Evolutionary conservation across 306 rosid genomes (phyloP).

Genomic region (Cicer judaicum): DNA sequence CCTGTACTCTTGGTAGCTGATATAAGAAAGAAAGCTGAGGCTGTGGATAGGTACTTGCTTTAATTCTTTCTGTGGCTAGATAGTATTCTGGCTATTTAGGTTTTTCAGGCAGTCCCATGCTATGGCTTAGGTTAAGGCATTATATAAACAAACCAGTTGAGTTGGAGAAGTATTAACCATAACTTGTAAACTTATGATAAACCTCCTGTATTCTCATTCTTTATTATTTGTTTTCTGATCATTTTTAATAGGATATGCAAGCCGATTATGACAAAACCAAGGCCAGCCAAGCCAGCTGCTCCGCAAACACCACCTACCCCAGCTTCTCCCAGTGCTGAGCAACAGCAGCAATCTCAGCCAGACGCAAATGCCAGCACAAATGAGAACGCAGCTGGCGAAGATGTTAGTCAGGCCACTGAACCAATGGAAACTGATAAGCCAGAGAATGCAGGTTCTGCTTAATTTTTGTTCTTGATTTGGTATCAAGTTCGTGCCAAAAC

Average conservation of each 20-base stretch:
- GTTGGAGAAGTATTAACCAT: neutral
- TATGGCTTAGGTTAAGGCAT: neutral
- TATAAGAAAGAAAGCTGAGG: slow-evolving; percentile 81
- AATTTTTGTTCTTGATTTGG: slow-evolving; percentile 44
- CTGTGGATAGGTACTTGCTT: slow-evolving; percentile 71
- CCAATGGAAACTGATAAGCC: slow-evolving; percentile 85
- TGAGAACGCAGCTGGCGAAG: slow-evolving; percentile 39
- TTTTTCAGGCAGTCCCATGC: neutral
- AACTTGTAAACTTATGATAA: neutral
- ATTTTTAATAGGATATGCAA: slow-evolving; percentile 68
- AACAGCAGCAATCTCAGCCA: slow-evolving; percentile 43
- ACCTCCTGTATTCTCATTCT: too few relatives aligned
- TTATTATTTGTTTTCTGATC: too few relatives aligned
- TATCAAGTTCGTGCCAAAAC: slow-evolving; percentile 32
- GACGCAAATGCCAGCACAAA: slow-evolving; percentile 27
- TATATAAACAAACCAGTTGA: neutral
- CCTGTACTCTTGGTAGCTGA: slow-evolving; percentile 81
- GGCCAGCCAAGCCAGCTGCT: slow-evolving; percentile 71
- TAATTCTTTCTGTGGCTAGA: neutral
- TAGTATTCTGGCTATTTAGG: neutral
- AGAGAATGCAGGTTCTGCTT: slow-evolving; percentile 60
- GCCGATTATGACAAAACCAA: slow-evolving; percentile 88
- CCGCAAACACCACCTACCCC: slow-evolving; percentile 65
- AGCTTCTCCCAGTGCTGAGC: slow-evolving; percentile 55
- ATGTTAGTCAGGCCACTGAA: slow-evolving; percentile 53